phyloP scores from a whole-genome alignment of 2,329 filamentous ascomycete species.

The Stagonosporopsis tanaceti region DNA sequence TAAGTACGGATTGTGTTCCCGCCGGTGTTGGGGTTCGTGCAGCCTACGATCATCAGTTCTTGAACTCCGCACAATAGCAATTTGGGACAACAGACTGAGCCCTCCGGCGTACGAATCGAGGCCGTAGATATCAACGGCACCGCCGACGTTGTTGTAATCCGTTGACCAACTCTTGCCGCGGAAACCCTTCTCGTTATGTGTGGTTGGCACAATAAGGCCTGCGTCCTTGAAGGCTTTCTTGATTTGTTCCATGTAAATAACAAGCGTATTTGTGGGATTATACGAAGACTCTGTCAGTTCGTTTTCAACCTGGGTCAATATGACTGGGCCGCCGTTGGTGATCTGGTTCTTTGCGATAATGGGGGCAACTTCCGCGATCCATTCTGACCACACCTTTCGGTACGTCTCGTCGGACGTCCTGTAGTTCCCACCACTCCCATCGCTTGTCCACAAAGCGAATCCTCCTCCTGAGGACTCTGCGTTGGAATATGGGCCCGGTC shows the following conservation, averaged over 20 bases:
- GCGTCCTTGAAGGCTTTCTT: constrained; percentile 56
- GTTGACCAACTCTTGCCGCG: constrained; percentile 61
- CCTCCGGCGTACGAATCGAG: constrained; percentile 59
- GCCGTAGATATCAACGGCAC: constrained; percentile 61
- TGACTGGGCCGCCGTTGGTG: constrained; percentile 60
- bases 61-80: too few relatives aligned
- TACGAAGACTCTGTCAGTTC: constrained; percentile 59
- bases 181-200: constrained; percentile 62
- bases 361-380: constrained; percentile 55
- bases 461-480: constrained; percentile 61
- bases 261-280: constrained; percentile 54
- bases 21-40: constrained; percentile 58
- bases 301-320: constrained; percentile 63
- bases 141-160: constrained; percentile 65
- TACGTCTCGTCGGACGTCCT: constrained; percentile 57
- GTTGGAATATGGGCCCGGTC: constrained; percentile 62
- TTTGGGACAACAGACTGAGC: constrained; percentile 37
- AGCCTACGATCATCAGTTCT: constrained; percentile 28
- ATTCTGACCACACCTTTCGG: constrained; percentile 57
- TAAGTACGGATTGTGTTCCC: constrained; percentile 63
- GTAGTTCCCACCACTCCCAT: constrained; percentile 56
- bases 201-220: constrained; percentile 60
- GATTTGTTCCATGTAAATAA: constrained; percentile 63
- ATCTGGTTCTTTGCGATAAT: constrained; percentile 61
- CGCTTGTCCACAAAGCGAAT: constrained; percentile 56